Evolutionary conservation across 352 stramenopile genomes (phyloP).

Genomic region (Globisporangium alternatum): DNA sequence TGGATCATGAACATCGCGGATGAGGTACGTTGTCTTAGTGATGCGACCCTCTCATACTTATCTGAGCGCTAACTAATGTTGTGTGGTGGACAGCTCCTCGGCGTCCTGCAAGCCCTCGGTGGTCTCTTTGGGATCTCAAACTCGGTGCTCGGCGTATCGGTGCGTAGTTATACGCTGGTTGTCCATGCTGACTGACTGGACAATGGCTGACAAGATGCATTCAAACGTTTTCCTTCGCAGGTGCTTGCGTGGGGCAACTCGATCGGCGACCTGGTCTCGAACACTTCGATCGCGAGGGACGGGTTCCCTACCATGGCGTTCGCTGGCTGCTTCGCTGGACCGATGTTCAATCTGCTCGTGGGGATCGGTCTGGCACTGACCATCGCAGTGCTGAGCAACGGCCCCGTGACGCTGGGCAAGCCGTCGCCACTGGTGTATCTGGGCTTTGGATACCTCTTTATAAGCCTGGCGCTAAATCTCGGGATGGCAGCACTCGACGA

Average conservation of each 20-base stretch:
- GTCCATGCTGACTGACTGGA: not conserved
- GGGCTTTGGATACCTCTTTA: conserved; percentile 62
- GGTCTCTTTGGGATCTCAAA: conserved; percentile 74
- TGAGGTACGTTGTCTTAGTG: conserved; percentile 29
- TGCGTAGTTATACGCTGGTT: conserved; percentile 24
- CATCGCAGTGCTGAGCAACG: conserved; percentile 50
- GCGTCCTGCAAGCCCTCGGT: conserved; percentile 69
- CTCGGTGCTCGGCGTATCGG: conserved; percentile 73
- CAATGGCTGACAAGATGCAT: not conserved
- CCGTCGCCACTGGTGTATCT: conserved; percentile 63
- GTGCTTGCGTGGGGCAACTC: conserved; percentile 81
- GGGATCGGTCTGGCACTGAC: conserved; percentile 67
- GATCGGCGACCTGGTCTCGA: conserved; percentile 74
- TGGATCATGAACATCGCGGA: conserved; percentile 88
- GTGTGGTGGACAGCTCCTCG: conserved; percentile 35
- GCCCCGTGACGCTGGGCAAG: conserved; percentile 50
- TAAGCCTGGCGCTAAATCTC: conserved; percentile 70
- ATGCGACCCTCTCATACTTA: too few relatives aligned
- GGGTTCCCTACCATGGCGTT: conserved; percentile 85
- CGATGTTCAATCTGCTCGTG: conserved; percentile 79
- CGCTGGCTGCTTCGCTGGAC: conserved; percentile 74
- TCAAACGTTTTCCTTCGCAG: conserved; percentile 20
- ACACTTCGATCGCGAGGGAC: conserved; percentile 74
- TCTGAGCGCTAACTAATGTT: not conserved
- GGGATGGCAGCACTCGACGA: conserved; percentile 43